A percentile compares a stretch with the other conserved stretches of the same genome.
phyloP scores from a whole-genome alignment of 176 grass and related monocot genomes.

The Otatea glauca region DNA sequence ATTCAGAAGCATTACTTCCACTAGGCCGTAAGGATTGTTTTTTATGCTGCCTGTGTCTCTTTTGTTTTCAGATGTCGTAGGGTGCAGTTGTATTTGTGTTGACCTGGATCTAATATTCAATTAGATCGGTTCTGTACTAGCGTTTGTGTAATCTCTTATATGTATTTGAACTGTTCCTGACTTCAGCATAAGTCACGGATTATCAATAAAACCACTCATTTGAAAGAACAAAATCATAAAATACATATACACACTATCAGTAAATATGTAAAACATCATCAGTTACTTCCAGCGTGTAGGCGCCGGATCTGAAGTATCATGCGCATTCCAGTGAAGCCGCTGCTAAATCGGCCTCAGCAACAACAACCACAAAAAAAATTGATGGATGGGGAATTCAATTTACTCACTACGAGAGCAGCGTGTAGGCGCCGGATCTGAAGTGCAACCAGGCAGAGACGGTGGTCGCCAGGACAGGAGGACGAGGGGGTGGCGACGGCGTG shows the following conservation, averaged over 20 bases:
- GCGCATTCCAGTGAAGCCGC: not conserved
- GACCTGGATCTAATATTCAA: not conserved
- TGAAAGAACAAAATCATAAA: not conserved
- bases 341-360: not conserved
- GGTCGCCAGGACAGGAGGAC: too few relatives aligned
- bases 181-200: not conserved
- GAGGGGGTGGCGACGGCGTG: too few relatives aligned
- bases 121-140: not conserved
- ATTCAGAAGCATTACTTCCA: not conserved
- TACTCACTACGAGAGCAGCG: slow-evolving; percentile 78
- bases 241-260: not conserved
- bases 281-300: too few relatives aligned
- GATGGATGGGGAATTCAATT: not conserved
- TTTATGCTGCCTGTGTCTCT: not conserved
- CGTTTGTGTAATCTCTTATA: not conserved
- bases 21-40: not conserved
- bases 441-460: too few relatives aligned
- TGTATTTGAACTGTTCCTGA: not conserved
- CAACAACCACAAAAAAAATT: not conserved
- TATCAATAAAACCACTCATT: not conserved
- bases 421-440: too few relatives aligned
- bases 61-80: not conserved
- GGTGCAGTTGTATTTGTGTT: not conserved
- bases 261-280: not conserved
- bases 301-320: not conserved